These are phyloP conservation scores for Periconia digitata DNA, from an alignment of 2,329 filamentous ascomycete genomes.

Conservation along the genomic window DNA sequence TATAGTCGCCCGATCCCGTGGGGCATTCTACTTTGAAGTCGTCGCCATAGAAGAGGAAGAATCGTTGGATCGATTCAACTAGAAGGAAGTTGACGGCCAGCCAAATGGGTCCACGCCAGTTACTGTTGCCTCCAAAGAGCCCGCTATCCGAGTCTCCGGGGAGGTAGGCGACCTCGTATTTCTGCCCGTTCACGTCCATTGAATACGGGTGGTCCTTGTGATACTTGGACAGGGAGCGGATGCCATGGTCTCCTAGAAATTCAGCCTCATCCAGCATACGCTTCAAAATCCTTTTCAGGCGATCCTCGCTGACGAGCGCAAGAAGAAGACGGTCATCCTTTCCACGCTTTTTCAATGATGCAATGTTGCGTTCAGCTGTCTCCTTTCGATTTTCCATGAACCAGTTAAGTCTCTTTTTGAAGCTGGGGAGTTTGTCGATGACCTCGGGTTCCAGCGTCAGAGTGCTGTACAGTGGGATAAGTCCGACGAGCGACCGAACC, in stretches of 20 bases:
- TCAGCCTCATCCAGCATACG: constrained; percentile 94
- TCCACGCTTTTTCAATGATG: constrained; percentile 85
- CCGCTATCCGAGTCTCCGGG: constrained; percentile 96
- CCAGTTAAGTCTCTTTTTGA: constrained; percentile 93
- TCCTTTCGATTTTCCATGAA: constrained; percentile 87
- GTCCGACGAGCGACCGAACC: constrained; percentile 85
- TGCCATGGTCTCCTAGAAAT: constrained; percentile 87
- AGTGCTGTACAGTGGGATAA: constrained; percentile 92
- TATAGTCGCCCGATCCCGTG: constrained; percentile 87
- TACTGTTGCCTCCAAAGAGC: constrained; percentile 95
- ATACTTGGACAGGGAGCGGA: constrained; percentile 87
- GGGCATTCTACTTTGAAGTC: constrained; percentile 90
- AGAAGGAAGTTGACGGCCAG: constrained; percentile 93
- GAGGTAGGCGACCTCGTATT: constrained; percentile 84
- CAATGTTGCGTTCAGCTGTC: constrained; percentile 89
- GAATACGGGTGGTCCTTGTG: constrained; percentile 88
- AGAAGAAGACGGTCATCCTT: constrained; percentile 87
- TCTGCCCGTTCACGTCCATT: constrained; percentile 93
- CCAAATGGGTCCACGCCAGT: constrained; percentile 96
- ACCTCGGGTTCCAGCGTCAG: constrained; percentile 91
- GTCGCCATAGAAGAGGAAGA: constrained; percentile 94
- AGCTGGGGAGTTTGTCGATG: constrained; percentile 85
- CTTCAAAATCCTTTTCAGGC: constrained; percentile 84
- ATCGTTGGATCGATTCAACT: constrained; percentile 90
- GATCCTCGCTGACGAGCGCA: constrained; percentile 88